phyloP scores from a whole-genome alignment of 1,284 basidiomycete species.

The Stereum hirsutum region DNA sequence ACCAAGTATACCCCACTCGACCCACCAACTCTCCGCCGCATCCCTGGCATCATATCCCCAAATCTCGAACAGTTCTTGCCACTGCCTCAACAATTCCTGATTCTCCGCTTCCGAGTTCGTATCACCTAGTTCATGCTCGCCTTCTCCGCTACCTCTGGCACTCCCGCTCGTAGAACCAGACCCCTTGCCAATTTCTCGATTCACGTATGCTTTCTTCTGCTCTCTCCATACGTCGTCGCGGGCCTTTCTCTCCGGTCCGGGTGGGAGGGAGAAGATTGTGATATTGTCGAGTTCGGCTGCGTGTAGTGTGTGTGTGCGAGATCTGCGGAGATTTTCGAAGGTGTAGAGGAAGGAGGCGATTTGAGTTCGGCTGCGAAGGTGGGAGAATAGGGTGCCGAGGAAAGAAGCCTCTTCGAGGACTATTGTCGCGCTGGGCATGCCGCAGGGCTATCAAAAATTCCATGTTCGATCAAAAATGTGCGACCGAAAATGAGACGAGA shows the following conservation, averaged over 20 bases:
- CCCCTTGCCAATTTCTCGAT: no score
- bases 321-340: constrained; percentile 18
- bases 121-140: constrained; percentile 6
- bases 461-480: no score
- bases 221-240: no score
- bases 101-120: background rate
- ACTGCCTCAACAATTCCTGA: constrained; percentile 11
- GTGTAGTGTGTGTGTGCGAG: constrained; percentile 11
- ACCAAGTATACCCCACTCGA: constrained; percentile 5
- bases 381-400: constrained; percentile 18
- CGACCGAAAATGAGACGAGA: background rate
- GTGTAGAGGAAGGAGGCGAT: constrained; percentile 16
- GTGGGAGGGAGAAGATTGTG: no score
- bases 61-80: constrained; percentile 10
- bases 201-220: no score
- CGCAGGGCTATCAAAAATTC: constrained; percentile 18
- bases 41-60: constrained; percentile 12
- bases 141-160: constrained; percentile 11
- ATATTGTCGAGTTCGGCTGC: constrained; percentile 11
- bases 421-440: constrained; percentile 16
- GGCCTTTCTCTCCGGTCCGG: no score
- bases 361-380: constrained; percentile 11
- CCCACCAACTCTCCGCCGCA: constrained; percentile 10
- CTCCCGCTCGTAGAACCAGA: constrained; percentile 11
- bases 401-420: constrained; percentile 21